A percentile compares a stretch with the other conserved stretches of the same genome.
These are phyloP conservation scores for Ophiostoma ips DNA, from an alignment of 2,329 filamentous ascomycete species.

Conservation along the genomic window DNA sequence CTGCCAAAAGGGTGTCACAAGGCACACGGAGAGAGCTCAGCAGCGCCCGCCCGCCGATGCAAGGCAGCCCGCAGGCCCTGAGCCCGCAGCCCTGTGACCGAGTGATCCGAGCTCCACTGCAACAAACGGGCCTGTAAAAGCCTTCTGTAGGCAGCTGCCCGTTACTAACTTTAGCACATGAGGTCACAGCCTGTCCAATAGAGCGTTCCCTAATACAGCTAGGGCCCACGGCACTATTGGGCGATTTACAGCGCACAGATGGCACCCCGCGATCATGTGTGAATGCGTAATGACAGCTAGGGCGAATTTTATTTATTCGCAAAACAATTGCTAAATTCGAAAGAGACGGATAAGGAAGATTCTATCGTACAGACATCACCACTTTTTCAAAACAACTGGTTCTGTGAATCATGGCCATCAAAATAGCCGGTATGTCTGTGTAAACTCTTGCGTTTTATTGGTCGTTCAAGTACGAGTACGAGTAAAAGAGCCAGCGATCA, in stretches of 20 bases:
- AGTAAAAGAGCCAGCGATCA: no score
- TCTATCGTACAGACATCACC: conserved; percentile 1
- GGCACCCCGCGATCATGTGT: not conserved
- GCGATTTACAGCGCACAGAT: not conserved
- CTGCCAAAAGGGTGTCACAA: no score
- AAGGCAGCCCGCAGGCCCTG: no score
- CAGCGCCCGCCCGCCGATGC: no score
- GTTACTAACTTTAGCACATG: no score
- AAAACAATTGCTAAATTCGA: not conserved
- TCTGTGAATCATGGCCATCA: not conserved
- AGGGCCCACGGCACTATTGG: not conserved
- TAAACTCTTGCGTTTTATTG: not conserved
- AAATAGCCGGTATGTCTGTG: not conserved
- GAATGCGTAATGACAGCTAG: not conserved
- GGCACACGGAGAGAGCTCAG: no score
- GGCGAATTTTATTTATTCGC: not conserved
- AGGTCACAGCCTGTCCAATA: not conserved
- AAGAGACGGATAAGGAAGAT: not conserved
- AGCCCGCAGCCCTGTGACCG: conserved; percentile 5
- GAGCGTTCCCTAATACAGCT: not conserved
- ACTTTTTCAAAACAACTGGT: not conserved
- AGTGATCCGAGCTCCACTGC: conserved; percentile 5
- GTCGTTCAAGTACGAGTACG: no score
- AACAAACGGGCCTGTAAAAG: not conserved
- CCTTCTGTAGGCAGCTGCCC: not conserved